Percentiles rank a stretch among this genome's conserved stretches.
phyloP scores from a whole-genome alignment of 306 rosid genomes.

The Nissolia schottii region DNA sequence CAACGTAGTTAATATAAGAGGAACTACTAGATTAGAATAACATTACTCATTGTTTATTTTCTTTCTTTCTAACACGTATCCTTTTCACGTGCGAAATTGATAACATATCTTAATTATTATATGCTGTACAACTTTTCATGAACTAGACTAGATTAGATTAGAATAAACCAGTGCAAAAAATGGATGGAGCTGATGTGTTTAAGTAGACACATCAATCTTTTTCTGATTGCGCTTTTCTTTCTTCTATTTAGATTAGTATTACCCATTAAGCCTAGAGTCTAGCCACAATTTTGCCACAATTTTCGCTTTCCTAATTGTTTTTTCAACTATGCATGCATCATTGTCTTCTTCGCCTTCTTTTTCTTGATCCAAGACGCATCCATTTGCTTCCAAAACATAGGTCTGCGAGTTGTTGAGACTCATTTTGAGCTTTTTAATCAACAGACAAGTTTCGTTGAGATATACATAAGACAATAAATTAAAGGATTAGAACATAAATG shows the following conservation, averaged over 20 bases:
- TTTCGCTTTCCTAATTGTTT: background rate
- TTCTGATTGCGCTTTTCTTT: background rate
- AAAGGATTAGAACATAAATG: background rate
- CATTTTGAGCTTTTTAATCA: background rate
- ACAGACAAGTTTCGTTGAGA: background rate
- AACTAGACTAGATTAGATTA: background rate
- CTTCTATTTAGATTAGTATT: background rate
- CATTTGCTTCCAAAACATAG: background rate
- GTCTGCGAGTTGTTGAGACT: background rate
- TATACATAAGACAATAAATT: background rate
- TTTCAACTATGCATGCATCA: background rate
- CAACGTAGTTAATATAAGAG: too few species aligned
- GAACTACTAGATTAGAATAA: too few species aligned
- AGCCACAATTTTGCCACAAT: conserved; percentile 14
- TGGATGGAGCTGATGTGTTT: conserved; percentile 28
- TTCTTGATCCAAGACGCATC: background rate
- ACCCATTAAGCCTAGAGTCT: background rate
- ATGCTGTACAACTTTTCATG: background rate
- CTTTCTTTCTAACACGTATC: conserved; percentile 27
- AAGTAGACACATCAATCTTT: background rate
- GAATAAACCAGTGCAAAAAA: background rate
- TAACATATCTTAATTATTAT: background rate
- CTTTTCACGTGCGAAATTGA: background rate
- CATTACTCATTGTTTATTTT: too few species aligned
- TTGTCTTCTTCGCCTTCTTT: background rate